Percentiles rank a stretch among this genome's conserved stretches.
These are phyloP conservation scores for Leishmania lainsoni DNA, from an alignment of 208 protist genomes.

Conservation along the genomic window DNA sequence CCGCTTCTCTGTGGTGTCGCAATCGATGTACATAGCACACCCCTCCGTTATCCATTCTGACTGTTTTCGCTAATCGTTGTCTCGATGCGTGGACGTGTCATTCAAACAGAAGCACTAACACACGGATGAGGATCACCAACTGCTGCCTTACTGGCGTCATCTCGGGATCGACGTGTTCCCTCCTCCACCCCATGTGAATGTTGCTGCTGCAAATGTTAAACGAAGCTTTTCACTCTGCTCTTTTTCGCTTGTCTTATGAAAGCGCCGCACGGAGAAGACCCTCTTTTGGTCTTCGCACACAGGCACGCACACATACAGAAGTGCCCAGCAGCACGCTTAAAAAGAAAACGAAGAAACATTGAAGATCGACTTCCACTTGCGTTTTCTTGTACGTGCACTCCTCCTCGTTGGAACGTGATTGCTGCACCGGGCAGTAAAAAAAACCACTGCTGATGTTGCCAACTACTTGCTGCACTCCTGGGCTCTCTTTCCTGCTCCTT, in stretches of 20 bases:
- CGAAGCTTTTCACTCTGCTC: not conserved
- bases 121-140: not conserved
- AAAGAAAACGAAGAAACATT: not conserved
- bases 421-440: not conserved
- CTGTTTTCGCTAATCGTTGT: not conserved
- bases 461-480: not conserved
- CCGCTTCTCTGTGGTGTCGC: not conserved
- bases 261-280: not conserved
- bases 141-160: not conserved
- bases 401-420: not conserved
- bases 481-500: not conserved
- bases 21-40: conserved; percentile 1
- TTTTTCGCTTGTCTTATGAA: not conserved
- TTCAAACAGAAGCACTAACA: not conserved
- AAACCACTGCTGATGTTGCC: not conserved
- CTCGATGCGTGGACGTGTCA: not conserved
- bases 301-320: not conserved
- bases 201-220: not conserved
- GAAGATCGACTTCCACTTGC: not conserved
- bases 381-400: not conserved
- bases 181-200: not conserved
- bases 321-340: too few species aligned
- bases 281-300: not conserved
- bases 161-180: not conserved
- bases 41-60: too few species aligned